Base-by-base conservation (phyloP, 2,329 filamentous ascomycete genomes). In the Fusarium sp. region DNA sequence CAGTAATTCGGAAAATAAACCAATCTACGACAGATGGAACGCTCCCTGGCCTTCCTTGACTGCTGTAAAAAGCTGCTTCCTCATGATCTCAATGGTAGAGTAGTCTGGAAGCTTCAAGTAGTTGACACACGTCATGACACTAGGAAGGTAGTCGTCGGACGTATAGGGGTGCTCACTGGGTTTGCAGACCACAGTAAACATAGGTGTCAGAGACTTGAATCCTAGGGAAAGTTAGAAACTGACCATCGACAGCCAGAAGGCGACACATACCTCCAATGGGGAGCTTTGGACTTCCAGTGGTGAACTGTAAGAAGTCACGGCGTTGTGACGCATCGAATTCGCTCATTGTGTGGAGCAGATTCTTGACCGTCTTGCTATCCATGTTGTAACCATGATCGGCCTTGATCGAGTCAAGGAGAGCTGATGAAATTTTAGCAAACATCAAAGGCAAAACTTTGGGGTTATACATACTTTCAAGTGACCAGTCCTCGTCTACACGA, bases 61-160 rank as follows among this genome's bases (percentile, higher is more conserved):
- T 33, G 96, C 97, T 74, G 92, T 92, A 74, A 90, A 91, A 61
- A 99, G 87, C 82, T 94, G 94, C 81, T 92, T 89, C 79, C 89
- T 92, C 83, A 99, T 90, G 58, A 92, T 88, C 4, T 94, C 90
- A 71, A 97, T 85, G 76, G 86, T 91, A 75, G 91, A 96, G 84
- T 99, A 99, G 83, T 99, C 94, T 26, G 96, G 96, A 80, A 99
- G 89, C 84, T 99, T 99, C 79, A 99, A 90, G 82, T 99, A 99
- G 83, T 99, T 99, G 83, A 98, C 96, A 82, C 97, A 99, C 17
- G 97, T 99, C 97, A 99, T 99, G 82, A 99, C 97, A 81, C 95
- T 98, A 18, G 97, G 96, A n/a, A 99, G 89, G 79, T 98, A 99
- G 84, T 99, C 96, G 80, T 99, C 96, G 9, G 96, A 96, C 7